Evolutionary conservation across 345 rosid genomes (phyloP), one percentile per base, ranked within the genome.

Genomic region (Iberis pinnata): DNA sequence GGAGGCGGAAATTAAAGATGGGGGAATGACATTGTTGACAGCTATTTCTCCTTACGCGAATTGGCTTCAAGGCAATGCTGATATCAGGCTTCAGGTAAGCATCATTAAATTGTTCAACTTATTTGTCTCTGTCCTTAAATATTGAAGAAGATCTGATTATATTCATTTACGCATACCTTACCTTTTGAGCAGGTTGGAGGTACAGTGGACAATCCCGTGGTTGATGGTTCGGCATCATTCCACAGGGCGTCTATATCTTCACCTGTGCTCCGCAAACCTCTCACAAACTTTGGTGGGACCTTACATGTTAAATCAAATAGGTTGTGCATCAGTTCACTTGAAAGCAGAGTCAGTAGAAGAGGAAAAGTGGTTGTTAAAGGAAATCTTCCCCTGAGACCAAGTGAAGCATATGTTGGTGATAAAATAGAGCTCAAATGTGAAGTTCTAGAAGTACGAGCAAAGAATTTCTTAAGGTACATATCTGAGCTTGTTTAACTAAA

Each of bases 1-100:
- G 50, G 93, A 92, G 73, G 95, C 93, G 58, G 98, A 87, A 66
- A 78, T 92, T 59, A 87, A 84, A 78, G 98, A 92, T 77, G 96
- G 96, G 27, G 98, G 96, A 55, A 92, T 92, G 98, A 87, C 80
- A 84, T 61, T 92, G 70, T 71, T 92, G 61, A 84, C 96, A 36
- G 95, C 95, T 68, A 73, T 92, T 57, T 87, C 95, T 63, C 98
- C 98, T 41, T 73, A 87, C 65, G 89, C 81, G 33, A 73, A 73
- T 51, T 92, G 98, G 98, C 86, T 92, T 62, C 82, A 84, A 51
- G 98, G 98, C 52, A 84, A 70, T 75, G 98, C 98, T 55, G 96
- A 90, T 62, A 68, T 92, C 61, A 77, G 74, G 70, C 96, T 92
- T 70, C 93, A 84, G 93, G 98, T 87, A 46, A 0, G 69, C 2